Conservation (phyloP, 805 yeast genomes). For the Candida maesae region DNA sequence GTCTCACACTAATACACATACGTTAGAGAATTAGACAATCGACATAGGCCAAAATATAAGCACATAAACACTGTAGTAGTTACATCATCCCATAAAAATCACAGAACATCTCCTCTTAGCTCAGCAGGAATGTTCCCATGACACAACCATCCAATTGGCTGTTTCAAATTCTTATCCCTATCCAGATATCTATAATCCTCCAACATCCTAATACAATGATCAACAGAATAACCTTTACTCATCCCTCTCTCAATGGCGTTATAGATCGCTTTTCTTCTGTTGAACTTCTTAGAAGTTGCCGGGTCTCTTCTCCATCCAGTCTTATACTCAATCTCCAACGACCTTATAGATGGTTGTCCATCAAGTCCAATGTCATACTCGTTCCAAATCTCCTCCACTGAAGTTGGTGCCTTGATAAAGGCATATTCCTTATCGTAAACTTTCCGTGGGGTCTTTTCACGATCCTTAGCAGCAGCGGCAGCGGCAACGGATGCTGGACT, state of each 20-base stretch:
- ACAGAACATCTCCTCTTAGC: slow-evolving; percentile 11
- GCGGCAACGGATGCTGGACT: slow-evolving; percentile 7
- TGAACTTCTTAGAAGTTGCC: slow-evolving; percentile 50
- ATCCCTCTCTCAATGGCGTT: slow-evolving; percentile 51
- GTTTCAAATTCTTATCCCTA: slow-evolving; percentile 38
- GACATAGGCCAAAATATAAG: too few species aligned
- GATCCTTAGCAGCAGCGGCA: slow-evolving; percentile 1
- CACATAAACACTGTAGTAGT: too few species aligned
- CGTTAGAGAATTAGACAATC: too few species aligned
- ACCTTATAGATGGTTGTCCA: slow-evolving; percentile 49
- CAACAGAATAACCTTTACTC: slow-evolving; percentile 40
- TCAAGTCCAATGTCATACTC: slow-evolving; percentile 51
- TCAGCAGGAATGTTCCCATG: slow-evolving; percentile 36
- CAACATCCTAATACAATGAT: slow-evolving; percentile 40
- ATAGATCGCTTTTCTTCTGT: slow-evolving; percentile 50
- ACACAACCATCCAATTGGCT: slow-evolving; percentile 43
- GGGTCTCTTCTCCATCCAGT: slow-evolving; percentile 55
- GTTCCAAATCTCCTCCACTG: slow-evolving; percentile 51
- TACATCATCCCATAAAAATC: neutral
- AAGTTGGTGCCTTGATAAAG: slow-evolving; percentile 40
- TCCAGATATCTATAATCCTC: slow-evolving; percentile 43
- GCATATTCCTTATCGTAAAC: slow-evolving; percentile 32
- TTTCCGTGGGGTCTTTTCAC: slow-evolving; percentile 25
- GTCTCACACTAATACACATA: too few species aligned
- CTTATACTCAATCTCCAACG: slow-evolving; percentile 45